Base-by-base conservation (phyloP, 768 basidiomycete species). In the Suillus subalutaceus region DNA sequence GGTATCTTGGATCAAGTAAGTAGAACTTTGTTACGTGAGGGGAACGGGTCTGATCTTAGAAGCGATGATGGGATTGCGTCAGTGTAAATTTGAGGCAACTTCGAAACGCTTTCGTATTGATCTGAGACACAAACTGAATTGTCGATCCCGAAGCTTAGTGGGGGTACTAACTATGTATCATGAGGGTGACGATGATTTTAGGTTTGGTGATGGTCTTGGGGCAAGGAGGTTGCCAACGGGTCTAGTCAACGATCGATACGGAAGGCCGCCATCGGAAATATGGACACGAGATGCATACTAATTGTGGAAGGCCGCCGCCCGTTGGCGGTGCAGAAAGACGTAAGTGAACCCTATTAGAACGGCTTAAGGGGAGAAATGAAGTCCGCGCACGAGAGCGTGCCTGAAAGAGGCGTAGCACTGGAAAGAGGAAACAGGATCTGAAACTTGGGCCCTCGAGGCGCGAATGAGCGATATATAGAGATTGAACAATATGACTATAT, bases 391-490 rank as follows among this genome's bases (percentile, higher is more conserved):
- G 43, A 58, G 65, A 41, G 30, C 6, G 55, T 75, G 71, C 74
- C 74, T 75, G 74, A 63, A 3, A 50, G 58, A 66, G 63, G 70
- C 68, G 66, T 76, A 73, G 66, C 35, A 67, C 62, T 37, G 40
- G 65, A 66, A 70, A 37, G 37, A 37, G 37, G 37, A 8, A 37
- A 9, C 13, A 41, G 74, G 44, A 73, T 70, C 75, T 75, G 74
- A 75, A 77, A 75, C 74, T 69, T 66, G 75, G 3, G 65, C 57
- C 57, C 70, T 75, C 73, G 73, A 75, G 67, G 67, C 35, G 38
- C 35, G 38, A 50, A 63, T 48, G 67, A 66, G 65, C 32, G 32
- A 32, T 55, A 60, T 58, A 35, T 37, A 6, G 48, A 20, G 10
- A 56, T 43, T 41, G 43, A 8, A 37, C 67, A 65, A 77, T 75